These are phyloP conservation scores for Sporothrix luriei DNA, from an alignment of 2,329 filamentous ascomycete species.

Conservation along the genomic window DNA sequence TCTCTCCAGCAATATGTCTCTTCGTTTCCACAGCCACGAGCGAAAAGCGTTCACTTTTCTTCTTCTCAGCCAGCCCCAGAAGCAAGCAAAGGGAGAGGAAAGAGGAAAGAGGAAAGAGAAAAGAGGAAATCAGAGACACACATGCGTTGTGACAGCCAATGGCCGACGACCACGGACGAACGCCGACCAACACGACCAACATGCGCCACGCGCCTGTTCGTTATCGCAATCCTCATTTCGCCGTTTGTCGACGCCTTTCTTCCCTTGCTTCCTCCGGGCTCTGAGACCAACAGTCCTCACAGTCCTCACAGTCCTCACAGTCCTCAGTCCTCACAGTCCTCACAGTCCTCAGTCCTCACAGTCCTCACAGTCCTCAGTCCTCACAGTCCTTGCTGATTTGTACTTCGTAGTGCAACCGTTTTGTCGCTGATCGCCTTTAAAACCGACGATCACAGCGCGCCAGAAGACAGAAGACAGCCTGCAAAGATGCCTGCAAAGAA, in stretches of 20 bases:
- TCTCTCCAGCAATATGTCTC: conserved; percentile 17
- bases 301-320: too few relatives aligned
- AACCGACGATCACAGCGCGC: too few relatives aligned
- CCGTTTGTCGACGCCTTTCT: background rate
- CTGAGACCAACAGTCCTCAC: background rate
- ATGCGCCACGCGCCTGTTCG: background rate
- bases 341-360: too few relatives aligned
- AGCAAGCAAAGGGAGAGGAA: too few relatives aligned
- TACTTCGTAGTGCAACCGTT: background rate
- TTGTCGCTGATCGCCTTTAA: background rate
- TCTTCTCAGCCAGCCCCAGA: background rate
- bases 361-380: too few relatives aligned
- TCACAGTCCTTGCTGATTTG: background rate
- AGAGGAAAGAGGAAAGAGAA: too few relatives aligned
- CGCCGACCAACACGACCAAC: background rate
- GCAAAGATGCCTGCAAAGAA: too few relatives aligned
- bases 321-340: too few relatives aligned
- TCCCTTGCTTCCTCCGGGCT: background rate
- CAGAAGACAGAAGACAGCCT: too few relatives aligned
- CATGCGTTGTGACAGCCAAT: too few relatives aligned
- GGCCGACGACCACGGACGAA: too few relatives aligned
- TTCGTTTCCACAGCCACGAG: conserved; percentile 13
- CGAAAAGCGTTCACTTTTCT: conserved; percentile 12
- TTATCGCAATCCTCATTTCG: background rate
- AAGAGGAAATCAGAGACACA: background rate